phyloP scores from a whole-genome alignment of 2,329 filamentous ascomycete genomes.

The Davidsoniella australis region DNA sequence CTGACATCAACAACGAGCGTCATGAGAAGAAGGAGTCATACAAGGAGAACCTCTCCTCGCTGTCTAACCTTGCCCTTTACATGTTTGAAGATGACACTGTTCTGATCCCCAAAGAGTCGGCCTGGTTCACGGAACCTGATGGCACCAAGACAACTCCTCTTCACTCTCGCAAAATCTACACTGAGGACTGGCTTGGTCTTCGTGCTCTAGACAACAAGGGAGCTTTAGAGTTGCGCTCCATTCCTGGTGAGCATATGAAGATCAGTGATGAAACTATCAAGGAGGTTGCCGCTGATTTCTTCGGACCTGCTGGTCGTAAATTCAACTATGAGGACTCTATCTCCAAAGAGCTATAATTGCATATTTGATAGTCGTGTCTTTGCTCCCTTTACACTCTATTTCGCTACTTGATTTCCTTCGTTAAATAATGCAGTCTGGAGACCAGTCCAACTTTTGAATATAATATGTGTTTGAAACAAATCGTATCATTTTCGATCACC shows the following conservation, averaged over 20 bases:
- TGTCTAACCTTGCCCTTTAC: constrained; percentile 76
- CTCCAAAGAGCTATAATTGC: constrained; percentile 1
- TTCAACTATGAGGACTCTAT: constrained; percentile 15
- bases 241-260: constrained; percentile 70
- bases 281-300: constrained; percentile 49
- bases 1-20: constrained; percentile 93
- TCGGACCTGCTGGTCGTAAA: constrained; percentile 33
- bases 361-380: too few species aligned
- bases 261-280: constrained; percentile 49
- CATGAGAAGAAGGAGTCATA: constrained; percentile 56
- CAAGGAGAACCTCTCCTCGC: constrained; percentile 44
- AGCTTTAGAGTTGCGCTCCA: constrained; percentile 56
- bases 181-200: constrained; percentile 86
- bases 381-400: too few species aligned
- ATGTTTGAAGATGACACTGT: constrained; percentile 75
- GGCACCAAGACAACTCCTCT: constrained; percentile 49
- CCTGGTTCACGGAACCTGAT: constrained; percentile 83
- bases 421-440: too few species aligned
- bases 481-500: too few species aligned
- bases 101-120: constrained; percentile 75
- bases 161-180: constrained; percentile 55
- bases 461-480: too few species aligned
- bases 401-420: too few species aligned
- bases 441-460: too few species aligned
- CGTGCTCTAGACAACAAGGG: constrained; percentile 62